Base-by-base conservation (phyloP, 2,329 filamentous ascomycete genomes). In the Chaetomium sp. region DNA sequence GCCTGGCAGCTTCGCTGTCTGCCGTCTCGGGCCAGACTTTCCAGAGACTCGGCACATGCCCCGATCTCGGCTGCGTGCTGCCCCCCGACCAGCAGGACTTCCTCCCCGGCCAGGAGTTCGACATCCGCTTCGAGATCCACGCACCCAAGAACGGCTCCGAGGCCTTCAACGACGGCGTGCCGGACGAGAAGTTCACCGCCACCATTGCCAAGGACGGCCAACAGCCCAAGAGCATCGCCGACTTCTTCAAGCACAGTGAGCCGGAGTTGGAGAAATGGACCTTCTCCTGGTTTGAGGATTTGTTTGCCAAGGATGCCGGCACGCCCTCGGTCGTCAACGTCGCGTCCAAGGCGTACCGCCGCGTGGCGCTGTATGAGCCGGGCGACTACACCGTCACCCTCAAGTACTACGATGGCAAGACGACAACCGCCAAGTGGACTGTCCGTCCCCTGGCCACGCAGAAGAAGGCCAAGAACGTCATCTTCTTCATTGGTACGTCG, bases 231-330 rank as follows among this genome's bases (percentile, higher is more conserved):
- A 78, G 82, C 63, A 86, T 87, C 49, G 80, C 87, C 19, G 79
- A 86, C 49, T 93, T 86, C 78, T 94, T 95, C 79, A 81, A 82
- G 19, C 49, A 66, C n/a, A 73, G 90, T 42, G 90, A 94, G 75
- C 89, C 91, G 23, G 78, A 86, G 74, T 78, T 95, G 19, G 92
- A 96, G 81, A 88, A 82, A 68, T 96, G 92, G 92, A 85, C 87
- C 69, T 95, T 95, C 74, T 83, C 83, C n/a, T 95, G 90, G 90
- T 94, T 85, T 73, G 92, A 94, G 80, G 90, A 96, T 72, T 84
- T 92, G 29, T 96, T 92, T 74, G 91, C 91, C 31, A 80, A 87
- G 73, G 91, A 93, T 71, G 87, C 86, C 3, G 78, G 85, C 23
- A 87, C 83, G 42, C 85, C 90, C 4, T 90, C 88, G 1, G 73